Evolutionary conservation across 2,329 filamentous ascomycete genomes (phyloP).

Genomic region (Chrysoporthe cubensis): DNA sequence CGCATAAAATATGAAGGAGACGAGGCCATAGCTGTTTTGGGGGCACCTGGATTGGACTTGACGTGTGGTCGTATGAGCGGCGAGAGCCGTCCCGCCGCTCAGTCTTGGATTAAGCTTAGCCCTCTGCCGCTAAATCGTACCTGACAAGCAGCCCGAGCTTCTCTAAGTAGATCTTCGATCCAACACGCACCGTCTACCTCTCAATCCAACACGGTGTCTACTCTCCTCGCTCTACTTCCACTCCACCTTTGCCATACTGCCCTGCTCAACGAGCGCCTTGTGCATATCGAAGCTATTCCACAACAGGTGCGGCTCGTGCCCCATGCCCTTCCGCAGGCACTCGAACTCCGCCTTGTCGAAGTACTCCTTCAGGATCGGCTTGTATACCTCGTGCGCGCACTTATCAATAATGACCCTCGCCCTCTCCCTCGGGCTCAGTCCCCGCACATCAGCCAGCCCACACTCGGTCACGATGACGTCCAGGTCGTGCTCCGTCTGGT

Average conservation of each 20-base stretch:
- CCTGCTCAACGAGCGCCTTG: constrained; percentile 77
- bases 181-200: background rate
- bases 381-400: constrained; percentile 84
- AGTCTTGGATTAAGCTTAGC: constrained; percentile 15
- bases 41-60: background rate
- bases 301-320: constrained; percentile 85
- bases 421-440: constrained; percentile 77
- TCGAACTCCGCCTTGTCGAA: constrained; percentile 85
- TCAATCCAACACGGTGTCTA: too few relatives aligned
- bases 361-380: constrained; percentile 80
- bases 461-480: constrained; percentile 80
- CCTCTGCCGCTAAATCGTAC: constrained; percentile 7
- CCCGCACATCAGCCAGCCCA: constrained; percentile 84
- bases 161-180: background rate
- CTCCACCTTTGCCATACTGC: constrained; percentile 81
- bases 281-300: constrained; percentile 91
- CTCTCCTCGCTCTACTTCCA: constrained; percentile 52
- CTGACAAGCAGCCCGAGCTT: background rate
- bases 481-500: constrained; percentile 91
- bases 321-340: constrained; percentile 84
- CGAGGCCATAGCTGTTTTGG: background rate
- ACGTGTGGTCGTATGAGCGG: background rate
- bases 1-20: background rate
- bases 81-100: background rate
- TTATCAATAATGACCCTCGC: constrained; percentile 85